Evolutionary conservation across 352 stramenopile genomes (phyloP), one percentile per base, ranked within the genome.

Genomic region (Phytophthora niederhauseri): DNA sequence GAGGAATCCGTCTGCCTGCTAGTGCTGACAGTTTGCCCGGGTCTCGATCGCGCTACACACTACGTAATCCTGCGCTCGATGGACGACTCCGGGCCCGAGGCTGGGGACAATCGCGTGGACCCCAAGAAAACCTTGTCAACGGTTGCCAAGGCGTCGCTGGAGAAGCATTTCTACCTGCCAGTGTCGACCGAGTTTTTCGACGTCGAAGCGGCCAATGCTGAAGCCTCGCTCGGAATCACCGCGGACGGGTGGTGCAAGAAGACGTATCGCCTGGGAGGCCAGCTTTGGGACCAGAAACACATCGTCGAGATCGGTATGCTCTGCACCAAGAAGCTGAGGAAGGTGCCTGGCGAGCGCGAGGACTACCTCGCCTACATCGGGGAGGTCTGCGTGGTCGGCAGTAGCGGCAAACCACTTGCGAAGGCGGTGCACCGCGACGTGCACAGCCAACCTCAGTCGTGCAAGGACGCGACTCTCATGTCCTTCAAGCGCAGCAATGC

Each of bases 211-310:
- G 64, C 54, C 9, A 61, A 34, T 61, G 12, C 24, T 53, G 50
- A 71, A 41, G 65, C 31, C 19, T 57, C 60, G n/a, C 50, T 67
- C 60, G 70, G 58, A 46, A 64, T 76, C 49, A 73, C 68, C 8
- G 15, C 34, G 24, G 64, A 64, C 19, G 59, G 57, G 48, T 83
- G 76, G 76, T 68, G 71, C 38, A 78, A 79, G 36, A 83, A 83
- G 64, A 79, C 66, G 11, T 81, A 81, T 55, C 65, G 73, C 24
- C 41, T 83, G 24, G 73, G 73, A 19, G 66, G 76, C 2, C 75
- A 81, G 54, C 45, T 81, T n/a, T 83, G 73, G 73, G 73, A 81
- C 24, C 62, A 76, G 28, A 81, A 81, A 41, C 76, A 83, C 58
- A 77, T 83, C 57, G 73, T 83, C 17, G 76, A 83, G 28, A 71